Percentiles rank a stretch among this genome's conserved stretches.
Evolutionary conservation across 805 yeast species (phyloP).

Genomic region (Blastobotrys robertii): DNA sequence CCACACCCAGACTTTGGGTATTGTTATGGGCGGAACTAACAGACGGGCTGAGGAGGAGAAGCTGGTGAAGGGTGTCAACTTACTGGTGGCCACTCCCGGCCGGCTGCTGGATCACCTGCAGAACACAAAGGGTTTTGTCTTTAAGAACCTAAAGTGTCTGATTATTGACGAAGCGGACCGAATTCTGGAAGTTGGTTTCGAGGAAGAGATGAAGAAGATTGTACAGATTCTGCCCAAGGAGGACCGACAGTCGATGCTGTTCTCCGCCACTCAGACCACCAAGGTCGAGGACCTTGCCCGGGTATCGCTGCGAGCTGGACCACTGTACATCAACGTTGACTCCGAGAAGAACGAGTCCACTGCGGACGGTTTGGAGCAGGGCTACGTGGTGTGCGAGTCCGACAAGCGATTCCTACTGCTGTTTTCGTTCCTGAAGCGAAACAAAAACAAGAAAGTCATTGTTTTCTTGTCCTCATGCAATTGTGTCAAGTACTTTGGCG

Average conservation of each 20-base stretch:
- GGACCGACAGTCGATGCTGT: constrained; percentile 91
- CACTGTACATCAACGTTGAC: constrained; percentile 87
- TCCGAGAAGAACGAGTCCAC: constrained; percentile 77
- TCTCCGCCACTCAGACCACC: constrained; percentile 99
- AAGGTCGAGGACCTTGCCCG: constrained; percentile 98
- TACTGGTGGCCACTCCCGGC: constrained; percentile 96
- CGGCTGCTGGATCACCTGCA: constrained; percentile 93
- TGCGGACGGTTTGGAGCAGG: constrained; percentile 96
- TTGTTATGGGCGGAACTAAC: constrained; percentile 97
- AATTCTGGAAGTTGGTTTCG: constrained; percentile 94
- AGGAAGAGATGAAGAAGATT: constrained; percentile 97
- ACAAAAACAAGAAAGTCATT: constrained; percentile 76
- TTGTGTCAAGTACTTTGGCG: constrained; percentile 93
- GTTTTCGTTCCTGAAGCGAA: constrained; percentile 89
- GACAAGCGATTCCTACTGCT: constrained; percentile 85
- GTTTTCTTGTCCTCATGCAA: constrained; percentile 95
- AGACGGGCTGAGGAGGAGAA: constrained; percentile 97
- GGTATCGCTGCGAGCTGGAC: constrained; percentile 89
- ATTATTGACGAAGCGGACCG: constrained; percentile 98
- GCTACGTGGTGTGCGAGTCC: constrained; percentile 94
- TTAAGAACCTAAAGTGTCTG: constrained; percentile 87
- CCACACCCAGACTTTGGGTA: constrained; percentile 90
- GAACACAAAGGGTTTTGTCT: constrained; percentile 87
- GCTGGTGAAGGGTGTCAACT: constrained; percentile 83
- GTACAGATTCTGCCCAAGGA: constrained; percentile 87